A percentile compares a stretch with the other conserved stretches of the same genome.
These are phyloP conservation scores for Diaporthe caulivora DNA, from an alignment of 2,329 filamentous ascomycete species.

Conservation along the genomic window DNA sequence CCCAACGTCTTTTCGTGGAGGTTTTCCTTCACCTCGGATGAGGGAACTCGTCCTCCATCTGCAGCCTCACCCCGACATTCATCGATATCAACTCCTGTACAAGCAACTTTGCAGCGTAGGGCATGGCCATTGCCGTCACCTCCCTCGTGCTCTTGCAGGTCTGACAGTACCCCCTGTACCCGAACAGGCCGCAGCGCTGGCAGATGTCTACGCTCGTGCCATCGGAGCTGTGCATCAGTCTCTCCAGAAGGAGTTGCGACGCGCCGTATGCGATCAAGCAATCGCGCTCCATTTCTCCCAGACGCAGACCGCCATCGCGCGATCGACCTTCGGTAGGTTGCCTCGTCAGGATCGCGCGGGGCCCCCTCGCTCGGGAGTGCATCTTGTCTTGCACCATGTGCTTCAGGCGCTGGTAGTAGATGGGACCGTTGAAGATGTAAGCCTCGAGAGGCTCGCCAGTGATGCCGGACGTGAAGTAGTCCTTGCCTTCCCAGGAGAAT, in stretches of 20 bases:
- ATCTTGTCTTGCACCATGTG: conserved; percentile 99
- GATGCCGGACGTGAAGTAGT: conserved; percentile 94
- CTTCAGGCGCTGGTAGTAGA: conserved; percentile 99
- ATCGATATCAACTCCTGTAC: conserved; percentile 97
- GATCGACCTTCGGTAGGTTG: conserved; percentile 97
- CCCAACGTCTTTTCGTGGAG: neutral
- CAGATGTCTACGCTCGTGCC: conserved; percentile 93
- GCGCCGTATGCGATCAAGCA: conserved; percentile 98
- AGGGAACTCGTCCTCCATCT: conserved; percentile 94
- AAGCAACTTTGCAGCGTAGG: conserved; percentile 95
- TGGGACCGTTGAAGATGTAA: conserved; percentile 98
- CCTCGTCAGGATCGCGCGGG: conserved; percentile 89
- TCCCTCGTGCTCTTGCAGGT: conserved; percentile 87
- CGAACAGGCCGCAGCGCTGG: conserved; percentile 93
- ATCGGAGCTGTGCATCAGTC: conserved; percentile 94
- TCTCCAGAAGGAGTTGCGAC: conserved; percentile 89
- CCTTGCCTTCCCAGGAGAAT: conserved; percentile 97
- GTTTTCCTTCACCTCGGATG: conserved; percentile 57
- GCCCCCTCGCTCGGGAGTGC: conserved; percentile 93
- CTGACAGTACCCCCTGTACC: conserved; percentile 94
- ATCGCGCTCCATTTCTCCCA: conserved; percentile 99
- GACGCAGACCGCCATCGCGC: conserved; percentile 87
- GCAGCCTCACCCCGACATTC: conserved; percentile 95
- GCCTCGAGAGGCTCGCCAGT: conserved; percentile 94
- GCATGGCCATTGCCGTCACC: conserved; percentile 94